These are phyloP conservation scores for Coemansia sp. DNA, from an alignment of 192 early-diverging fungal species.

Conservation along the genomic window DNA sequence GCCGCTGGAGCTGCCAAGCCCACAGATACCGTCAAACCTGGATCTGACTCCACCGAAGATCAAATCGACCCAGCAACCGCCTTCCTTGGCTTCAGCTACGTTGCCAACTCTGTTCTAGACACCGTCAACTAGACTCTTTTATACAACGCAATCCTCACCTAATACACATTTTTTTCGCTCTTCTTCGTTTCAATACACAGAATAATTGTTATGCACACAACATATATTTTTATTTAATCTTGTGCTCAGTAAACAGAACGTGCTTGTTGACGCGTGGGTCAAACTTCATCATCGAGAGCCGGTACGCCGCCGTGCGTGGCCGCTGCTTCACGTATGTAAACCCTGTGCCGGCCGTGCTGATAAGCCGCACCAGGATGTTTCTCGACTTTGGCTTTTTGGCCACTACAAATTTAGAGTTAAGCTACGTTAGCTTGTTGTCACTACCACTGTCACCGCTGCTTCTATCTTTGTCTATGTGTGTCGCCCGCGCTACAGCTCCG, in stretches of 20 bases:
- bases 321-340: conserved; percentile 84
- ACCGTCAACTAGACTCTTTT: conserved; percentile 14
- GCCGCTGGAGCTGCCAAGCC: neutral
- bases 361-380: conserved; percentile 80
- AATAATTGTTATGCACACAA: neutral
- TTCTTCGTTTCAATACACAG: too few relatives aligned
- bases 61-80: conserved; percentile 47
- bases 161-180: neutral
- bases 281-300: conserved; percentile 89
- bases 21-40: neutral
- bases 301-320: conserved; percentile 68
- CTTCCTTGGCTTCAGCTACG: conserved; percentile 50
- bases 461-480: too few relatives aligned
- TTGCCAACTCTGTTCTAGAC: conserved; percentile 48
- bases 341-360: conserved; percentile 88
- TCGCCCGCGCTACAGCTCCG: too few relatives aligned
- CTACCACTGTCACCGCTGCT: too few relatives aligned
- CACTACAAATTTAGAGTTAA: conserved; percentile 49
- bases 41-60: neutral
- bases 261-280: conserved; percentile 89
- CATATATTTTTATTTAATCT: conserved; percentile 58
- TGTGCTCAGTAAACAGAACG: conserved; percentile 85
- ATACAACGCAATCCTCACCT: neutral
- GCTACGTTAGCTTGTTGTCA: neutral
- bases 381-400: conserved; percentile 84